Evolutionary conservation across 805 yeast genomes (phyloP).

Genomic region (Millerozyma acaciae): DNA sequence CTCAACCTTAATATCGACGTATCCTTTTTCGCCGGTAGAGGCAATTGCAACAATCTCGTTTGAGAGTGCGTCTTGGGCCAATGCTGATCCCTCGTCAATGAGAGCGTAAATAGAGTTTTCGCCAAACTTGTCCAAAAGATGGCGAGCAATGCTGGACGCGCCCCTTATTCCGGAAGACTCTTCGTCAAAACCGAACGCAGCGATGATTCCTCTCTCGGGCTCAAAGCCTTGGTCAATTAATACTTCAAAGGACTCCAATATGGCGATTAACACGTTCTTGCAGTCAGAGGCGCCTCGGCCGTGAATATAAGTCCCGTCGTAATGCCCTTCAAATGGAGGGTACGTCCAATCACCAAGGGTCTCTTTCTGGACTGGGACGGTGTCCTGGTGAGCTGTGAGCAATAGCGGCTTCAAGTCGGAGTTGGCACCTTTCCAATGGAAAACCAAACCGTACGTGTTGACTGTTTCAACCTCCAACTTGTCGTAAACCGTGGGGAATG

Average conservation of each 20-base stretch:
- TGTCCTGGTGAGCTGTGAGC: conserved; percentile 76
- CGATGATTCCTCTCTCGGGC: conserved; percentile 60
- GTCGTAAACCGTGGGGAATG: conserved; percentile 53
- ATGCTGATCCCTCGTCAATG: conserved; percentile 64
- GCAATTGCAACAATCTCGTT: conserved; percentile 53
- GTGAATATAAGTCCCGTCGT: conserved; percentile 62
- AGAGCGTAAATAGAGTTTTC: conserved; percentile 54
- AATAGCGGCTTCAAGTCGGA: conserved; percentile 62
- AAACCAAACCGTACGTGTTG: conserved; percentile 60
- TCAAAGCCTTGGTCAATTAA: conserved; percentile 45
- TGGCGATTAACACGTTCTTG: conserved; percentile 63
- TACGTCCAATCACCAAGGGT: conserved; percentile 58
- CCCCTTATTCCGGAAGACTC: conserved; percentile 65
- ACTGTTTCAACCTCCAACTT: conserved; percentile 50
- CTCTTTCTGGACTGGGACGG: conserved; percentile 67
- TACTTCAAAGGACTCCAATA: conserved; percentile 65
- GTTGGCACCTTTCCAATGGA: conserved; percentile 57
- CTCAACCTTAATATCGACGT: conserved; percentile 44
- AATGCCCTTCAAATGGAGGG: conserved; percentile 59
- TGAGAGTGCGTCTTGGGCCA: conserved; percentile 28
- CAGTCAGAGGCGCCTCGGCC: conserved; percentile 82
- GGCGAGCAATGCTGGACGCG: conserved; percentile 49
- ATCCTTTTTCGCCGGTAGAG: conserved; percentile 45
- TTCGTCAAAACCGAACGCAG: conserved; percentile 78
- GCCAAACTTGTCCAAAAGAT: conserved; percentile 55